Base-by-base conservation (phyloP, 2,329 filamentous ascomycete genomes). In the Cercospora janseana region DNA sequence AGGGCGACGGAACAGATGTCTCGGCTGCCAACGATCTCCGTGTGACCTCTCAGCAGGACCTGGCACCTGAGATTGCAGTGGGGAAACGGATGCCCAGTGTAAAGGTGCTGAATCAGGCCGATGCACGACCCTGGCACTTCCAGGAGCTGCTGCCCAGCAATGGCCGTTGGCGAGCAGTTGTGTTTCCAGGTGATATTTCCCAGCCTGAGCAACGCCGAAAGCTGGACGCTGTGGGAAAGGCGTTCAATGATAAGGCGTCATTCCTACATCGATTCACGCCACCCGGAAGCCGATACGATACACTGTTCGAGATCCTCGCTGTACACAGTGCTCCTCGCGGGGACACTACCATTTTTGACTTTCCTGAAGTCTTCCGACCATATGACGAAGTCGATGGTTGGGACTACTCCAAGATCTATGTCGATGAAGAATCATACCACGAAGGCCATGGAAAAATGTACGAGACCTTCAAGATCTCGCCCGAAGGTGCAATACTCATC, bases 301-400 rank as follows among this genome's bases (percentile, higher is more conserved):
- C 67, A 8, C 58, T 79, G 2, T 71, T 86, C 18, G 81, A 84
- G 20, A 66, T 85, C 0, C 63, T 87, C 2, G 80, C 81, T 0
- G 68, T 85, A 0, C 84, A 87, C 62, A 73, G 75, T 2, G 71
- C 79, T 0, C 72, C 72, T 18, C 71, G 82, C 27, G 63, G 59
- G 0, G 69, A 76, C 0, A 69, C 78, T 0, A 67, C 71, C 31
- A 57, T 73, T 9, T 63, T 73, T 20, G 67, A 72, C 26, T 70
- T 74, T 21, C 71, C 71, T 0, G 65, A 66, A 4, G 59, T 74
- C n/a, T 59, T 73, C 41, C 70, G 72, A 56, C 69, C 69, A 5
- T 72, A 69, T 10, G 59, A 67, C 44, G 58, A 61, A 27, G 60
- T 63, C 43, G 61, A 59, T 9, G 63, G 61, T 2, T 64, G 55